A percentile compares a stretch with the other conserved stretches of the same genome.
Evolutionary conservation across 257 asterid species (phyloP).

Genomic region (Jacaranda mimosifolia): DNA sequence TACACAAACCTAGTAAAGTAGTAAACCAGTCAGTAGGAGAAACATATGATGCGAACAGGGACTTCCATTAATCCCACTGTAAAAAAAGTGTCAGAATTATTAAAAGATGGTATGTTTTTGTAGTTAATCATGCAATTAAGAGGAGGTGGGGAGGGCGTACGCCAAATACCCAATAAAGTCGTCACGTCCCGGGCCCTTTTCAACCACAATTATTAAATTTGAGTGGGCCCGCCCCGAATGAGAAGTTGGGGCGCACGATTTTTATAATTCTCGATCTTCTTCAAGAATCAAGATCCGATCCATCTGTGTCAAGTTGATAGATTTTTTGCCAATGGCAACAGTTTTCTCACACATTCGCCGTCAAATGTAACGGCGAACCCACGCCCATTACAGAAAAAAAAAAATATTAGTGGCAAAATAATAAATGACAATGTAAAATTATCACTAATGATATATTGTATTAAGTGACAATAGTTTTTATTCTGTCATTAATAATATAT

Average conservation of each 20-base stretch:
- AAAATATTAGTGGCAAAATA: too few species aligned
- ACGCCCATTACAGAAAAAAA: too few species aligned
- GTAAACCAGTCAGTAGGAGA: neutral
- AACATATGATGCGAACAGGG: conserved; percentile 4
- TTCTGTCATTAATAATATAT: too few species aligned
- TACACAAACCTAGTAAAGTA: neutral
- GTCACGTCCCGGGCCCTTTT: conserved; percentile 6
- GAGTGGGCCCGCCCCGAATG: conserved; percentile 44
- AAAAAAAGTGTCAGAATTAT: neutral
- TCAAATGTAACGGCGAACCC: conserved; percentile 53
- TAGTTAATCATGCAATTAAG: conserved; percentile 12
- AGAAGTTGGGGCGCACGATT: conserved; percentile 39
- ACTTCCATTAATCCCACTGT: conserved; percentile 21
- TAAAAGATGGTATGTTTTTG: conserved; percentile 29
- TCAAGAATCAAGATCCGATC: too few species aligned
- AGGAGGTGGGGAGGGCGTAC: too few species aligned
- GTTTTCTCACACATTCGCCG: conserved; percentile 39
- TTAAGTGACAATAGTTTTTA: too few species aligned
- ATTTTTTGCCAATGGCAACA: conserved; percentile 33
- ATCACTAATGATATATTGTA: neutral
- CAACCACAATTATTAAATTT: conserved; percentile 34
- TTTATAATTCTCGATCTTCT: conserved; percentile 28
- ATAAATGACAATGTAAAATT: neutral
- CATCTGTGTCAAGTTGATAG: conserved; percentile 39
- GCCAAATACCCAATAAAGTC: too few species aligned